Base-by-base conservation (phyloP, 306 rosid species). In the Aeschynomene evenia region DNA sequence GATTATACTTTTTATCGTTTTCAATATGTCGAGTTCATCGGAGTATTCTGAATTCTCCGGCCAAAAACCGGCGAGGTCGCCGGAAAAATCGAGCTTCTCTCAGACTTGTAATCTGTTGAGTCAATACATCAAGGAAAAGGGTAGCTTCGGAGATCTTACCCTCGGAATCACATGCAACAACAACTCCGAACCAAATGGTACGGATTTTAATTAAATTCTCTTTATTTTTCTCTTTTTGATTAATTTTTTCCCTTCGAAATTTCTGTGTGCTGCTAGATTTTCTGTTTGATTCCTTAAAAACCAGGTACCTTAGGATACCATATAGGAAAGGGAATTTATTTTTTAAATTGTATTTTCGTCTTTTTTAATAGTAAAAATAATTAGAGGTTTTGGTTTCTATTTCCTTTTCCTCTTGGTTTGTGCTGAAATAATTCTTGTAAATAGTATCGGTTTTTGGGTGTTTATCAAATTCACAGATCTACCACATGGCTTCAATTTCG, bases 81-180 rank as follows among this genome's bases (percentile, higher is more conserved):
- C 75, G 78, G 98, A 86, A 45, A 88, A 85, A 53, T 74, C 84
- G 0, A 66, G 68, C 10, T 93, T 93, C 76, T 79, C 88, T 59
- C 93, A 85, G 73, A 88, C 85, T 48, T 88, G 96, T 26, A 78
- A 66, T 56, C 50, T 83, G 20, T 56, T 88, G 76, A 78, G 86
- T 60, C 93, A 83, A 40, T 88, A 81, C 33, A 67, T 84, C 51
- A 88, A 85, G 71, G 88, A 83, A 56, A 86, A 71, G 1, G 89
- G 88, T 20, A 42, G 85, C 68, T 70, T 84, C 7, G 85, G 87
- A 59, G 96, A 93, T 88, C 88, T 90, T 33, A 79, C 73, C 28
- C 91, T 88, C 3, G 96, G 91, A 12, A 87, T 84, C 75, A 75
- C 78, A 61, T 70, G 85, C 89, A 75, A 24, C 78, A 57, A 84